Evolutionary conservation across 805 yeast genomes (phyloP), one percentile per base, ranked within the genome.

Genomic region (Metschnikowia peoriensis): DNA sequence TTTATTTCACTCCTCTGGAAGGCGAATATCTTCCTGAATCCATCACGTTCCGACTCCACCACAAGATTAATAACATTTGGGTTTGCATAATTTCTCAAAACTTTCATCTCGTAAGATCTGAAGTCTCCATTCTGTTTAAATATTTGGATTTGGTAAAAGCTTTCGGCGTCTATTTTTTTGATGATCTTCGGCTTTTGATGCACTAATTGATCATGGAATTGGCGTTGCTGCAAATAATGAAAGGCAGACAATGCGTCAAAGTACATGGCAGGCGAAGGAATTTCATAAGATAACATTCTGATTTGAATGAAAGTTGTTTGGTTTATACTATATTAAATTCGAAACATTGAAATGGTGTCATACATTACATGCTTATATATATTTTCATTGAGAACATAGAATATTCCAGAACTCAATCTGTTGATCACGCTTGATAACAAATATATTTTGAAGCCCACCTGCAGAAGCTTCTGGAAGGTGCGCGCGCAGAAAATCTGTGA

Each of bases 81-180:
- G 34, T 47, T 53, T 17, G 53, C 49, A 39, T 28, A 41, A 22
- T 41, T 44, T 41, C 59, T 57, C 38, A 58, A 44, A 4, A 59
- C 60, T 46, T 52, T 59, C 41, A 73, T 68, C 52, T 71, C 74
- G 58, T 68, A 71, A 9, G 68, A 60, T 49, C 63, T 57, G 58
- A 70, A 73, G 57, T 66, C 57, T 8, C 77, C 76, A 38, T 52
- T 61, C 35, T 60, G 56, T 56, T 73, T 72, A 55, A 62, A 68
- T 47, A 73, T 67, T 51, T 72, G 74, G 40, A 72, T 65, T 53
- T 72, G 75, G 52, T 64, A 70, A 8, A 51, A 57, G 46, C 67
- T 68, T 37, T 69, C 75, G 12, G 66, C 58, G 54, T 73, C 78
- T 10, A 69, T 57, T 52, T 67, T 66, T 60, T 68, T 72, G 41